A percentile compares a stretch with the other conserved stretches of the same genome.
phyloP scores from a whole-genome alignment of 2,329 filamentous ascomycete species.

The Fusarium pseudoanthophilum region DNA sequence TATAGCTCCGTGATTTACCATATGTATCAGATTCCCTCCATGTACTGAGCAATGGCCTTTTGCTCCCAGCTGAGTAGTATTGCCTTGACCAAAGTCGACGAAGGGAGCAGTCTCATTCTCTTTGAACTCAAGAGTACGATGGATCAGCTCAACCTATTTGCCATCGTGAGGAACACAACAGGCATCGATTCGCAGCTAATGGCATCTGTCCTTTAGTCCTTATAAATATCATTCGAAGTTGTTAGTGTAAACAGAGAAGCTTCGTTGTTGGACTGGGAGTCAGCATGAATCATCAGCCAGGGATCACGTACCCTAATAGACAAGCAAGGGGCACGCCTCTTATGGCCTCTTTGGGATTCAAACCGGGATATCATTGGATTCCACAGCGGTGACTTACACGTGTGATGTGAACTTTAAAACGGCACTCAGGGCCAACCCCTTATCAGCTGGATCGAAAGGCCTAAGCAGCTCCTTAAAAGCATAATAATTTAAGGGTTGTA shows the following conservation, averaged over 20 bases:
- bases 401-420: neutral
- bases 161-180: neutral
- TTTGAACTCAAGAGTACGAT: neutral
- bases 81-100: neutral
- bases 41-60: neutral
- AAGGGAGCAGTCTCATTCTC: neutral
- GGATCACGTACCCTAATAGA: neutral
- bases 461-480: neutral
- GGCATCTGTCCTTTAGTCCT: neutral
- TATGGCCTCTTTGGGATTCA: neutral
- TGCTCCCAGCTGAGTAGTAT: neutral
- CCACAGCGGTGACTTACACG: neutral
- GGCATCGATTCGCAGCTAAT: neutral
- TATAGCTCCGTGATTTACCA: neutral
- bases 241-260: neutral
- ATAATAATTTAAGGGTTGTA: too few species aligned
- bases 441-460: neutral
- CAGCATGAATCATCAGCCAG: neutral
- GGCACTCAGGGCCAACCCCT: neutral
- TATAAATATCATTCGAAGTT: too few species aligned
- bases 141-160: accelerated
- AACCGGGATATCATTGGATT: neutral
- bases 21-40: neutral
- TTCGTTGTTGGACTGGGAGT: neutral
- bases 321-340: neutral